Base-by-base conservation (phyloP, 352 stramenopile species). In the Pythium brassicae region DNA sequence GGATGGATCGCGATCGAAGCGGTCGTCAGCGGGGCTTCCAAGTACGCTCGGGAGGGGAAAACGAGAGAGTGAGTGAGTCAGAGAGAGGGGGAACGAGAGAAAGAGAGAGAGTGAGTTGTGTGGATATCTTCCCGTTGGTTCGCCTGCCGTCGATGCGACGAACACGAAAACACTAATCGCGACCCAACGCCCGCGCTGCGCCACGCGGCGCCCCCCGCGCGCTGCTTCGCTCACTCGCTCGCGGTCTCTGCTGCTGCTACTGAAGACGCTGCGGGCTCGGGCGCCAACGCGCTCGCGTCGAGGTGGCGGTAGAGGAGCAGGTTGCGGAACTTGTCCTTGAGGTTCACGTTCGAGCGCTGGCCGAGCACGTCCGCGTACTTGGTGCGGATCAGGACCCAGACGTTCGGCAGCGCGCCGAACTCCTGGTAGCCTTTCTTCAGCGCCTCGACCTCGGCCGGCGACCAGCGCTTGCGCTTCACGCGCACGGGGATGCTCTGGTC, bases 291-390 rank as follows among this genome's bases (percentile, higher is more conserved):
- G 14, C 12, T 50, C n/a, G 29, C 7, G 20, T 47, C 42, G 7
- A 87, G 59, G 44, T 66, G 73, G 53, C 68, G 63, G 29, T 72
- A 73, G 52, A 72, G 81, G 55, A 76, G 39, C 35, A 93, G 39
- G 55, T 93, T 93, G 40, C 83, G 83, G 56, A 87, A 88, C 64
- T 93, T 93, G 66, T 93, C 83, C 67, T 93, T 93, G 40, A 93
- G 50, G 51, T 93, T 77, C 22, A 93, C 76, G 47, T 91, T 91
- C 27, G 69, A 81, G 23, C 80, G 76, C 53, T 71, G 53, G 3
- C 61, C 57, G 26, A 93, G 68, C 27, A 74, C 62, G 15, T 76
- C 58, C 0, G 61, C 54, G 53, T 73, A 80, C 59, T 77, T 84
- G 25, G 59, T 58, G 55, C 89, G 88, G 69, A 91, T 93, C 23